A percentile compares a stretch with the other conserved stretches of the same genome.
Evolutionary conservation across 495 filamentous ascomycete genomes (phyloP).

Genomic region (Friedmanniomyces simplex): DNA sequence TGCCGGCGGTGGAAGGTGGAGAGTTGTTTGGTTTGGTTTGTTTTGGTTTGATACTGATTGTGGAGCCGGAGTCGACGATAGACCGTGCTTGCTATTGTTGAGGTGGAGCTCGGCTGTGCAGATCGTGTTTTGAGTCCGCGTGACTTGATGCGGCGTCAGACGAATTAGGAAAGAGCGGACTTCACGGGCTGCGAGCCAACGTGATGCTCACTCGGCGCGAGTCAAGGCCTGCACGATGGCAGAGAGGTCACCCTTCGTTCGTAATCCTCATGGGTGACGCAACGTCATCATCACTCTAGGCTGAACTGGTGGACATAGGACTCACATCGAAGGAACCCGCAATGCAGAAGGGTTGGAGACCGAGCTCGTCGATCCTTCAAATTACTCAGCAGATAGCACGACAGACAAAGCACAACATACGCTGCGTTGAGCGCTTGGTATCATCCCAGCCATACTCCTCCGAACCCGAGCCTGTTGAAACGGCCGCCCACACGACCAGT

Average conservation of each 20-base stretch:
- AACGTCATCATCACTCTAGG: too few species aligned
- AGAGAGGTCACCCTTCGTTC: too few species aligned
- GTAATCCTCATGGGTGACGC: too few species aligned
- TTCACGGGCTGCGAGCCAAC: neutral
- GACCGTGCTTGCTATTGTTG: slow-evolving; percentile 4
- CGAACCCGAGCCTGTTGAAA: slow-evolving; percentile 18
- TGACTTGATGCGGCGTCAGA: neutral
- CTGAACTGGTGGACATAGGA: too few species aligned
- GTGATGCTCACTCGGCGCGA: neutral
- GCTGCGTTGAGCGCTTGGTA: slow-evolving; percentile 18
- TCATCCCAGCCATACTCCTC: slow-evolving; percentile 9
- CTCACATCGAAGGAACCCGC: too few species aligned
- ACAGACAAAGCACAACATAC: neutral
- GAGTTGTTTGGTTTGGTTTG: neutral
- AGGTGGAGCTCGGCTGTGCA: neutral
- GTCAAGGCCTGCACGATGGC: neutral
- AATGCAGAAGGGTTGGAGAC: too few species aligned
- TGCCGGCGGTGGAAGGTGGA: neutral
- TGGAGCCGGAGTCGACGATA: neutral
- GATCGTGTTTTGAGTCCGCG: neutral
- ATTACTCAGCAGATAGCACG: neutral
- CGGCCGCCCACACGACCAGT: slow-evolving; percentile 4
- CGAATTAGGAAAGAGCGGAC: neutral
- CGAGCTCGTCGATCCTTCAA: neutral
- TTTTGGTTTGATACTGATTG: neutral